These are phyloP conservation scores for Dryas integrifolia DNA, from an alignment of 331 rosid genomes.

Conservation along the genomic window DNA sequence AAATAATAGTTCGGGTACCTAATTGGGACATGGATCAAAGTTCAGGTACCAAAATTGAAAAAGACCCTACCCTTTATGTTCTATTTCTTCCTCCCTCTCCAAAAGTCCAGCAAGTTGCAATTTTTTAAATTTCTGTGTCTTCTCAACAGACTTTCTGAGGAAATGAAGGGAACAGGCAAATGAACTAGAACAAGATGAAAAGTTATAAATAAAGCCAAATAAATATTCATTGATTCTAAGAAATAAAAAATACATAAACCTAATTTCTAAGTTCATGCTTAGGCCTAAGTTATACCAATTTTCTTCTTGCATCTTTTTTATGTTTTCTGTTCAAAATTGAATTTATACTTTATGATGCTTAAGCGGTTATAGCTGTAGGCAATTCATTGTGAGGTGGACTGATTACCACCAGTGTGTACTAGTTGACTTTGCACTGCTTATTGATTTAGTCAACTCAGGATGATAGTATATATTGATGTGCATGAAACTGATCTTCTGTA, in stretches of 20 bases:
- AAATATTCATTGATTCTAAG: too few relatives aligned
- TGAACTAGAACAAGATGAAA: not conserved
- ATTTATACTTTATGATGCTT: not conserved
- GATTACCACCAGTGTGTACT: not conserved
- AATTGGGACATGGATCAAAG: too few relatives aligned
- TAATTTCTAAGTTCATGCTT: not conserved
- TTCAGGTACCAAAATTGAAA: too few relatives aligned
- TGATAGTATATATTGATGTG: not conserved
- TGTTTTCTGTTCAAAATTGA: not conserved
- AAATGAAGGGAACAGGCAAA: not conserved
- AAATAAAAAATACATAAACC: too few relatives aligned
- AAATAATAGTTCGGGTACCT: too few relatives aligned
- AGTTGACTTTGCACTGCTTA: not conserved
- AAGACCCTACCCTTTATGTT: too few relatives aligned
- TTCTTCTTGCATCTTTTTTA: not conserved
- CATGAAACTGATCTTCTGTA: slow-evolving; percentile 8
- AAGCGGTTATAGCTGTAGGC: not conserved
- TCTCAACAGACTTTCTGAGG: too few relatives aligned
- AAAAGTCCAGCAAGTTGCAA: too few relatives aligned
- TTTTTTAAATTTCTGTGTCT: too few relatives aligned
- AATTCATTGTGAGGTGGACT: not conserved
- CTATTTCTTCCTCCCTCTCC: too few relatives aligned
- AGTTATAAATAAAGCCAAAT: not conserved
- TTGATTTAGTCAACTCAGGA: slow-evolving; percentile 10
- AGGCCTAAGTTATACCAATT: not conserved